Percentiles rank a stretch among this genome's conserved stretches.
phyloP scores from a whole-genome alignment of 257 asterid species.

The Ehretia macrophylla region DNA sequence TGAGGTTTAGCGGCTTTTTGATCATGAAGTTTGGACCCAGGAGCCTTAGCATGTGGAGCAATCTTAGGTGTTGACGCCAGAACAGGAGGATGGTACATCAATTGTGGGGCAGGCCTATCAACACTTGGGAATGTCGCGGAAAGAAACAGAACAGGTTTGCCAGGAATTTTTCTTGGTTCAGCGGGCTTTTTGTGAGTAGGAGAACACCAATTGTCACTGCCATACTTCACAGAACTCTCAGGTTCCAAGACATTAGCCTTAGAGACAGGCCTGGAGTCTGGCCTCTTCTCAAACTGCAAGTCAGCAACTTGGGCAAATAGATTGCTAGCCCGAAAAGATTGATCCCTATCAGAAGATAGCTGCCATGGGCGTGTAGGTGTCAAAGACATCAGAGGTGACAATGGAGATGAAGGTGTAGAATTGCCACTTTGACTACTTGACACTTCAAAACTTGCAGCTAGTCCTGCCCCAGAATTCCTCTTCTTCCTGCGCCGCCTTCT shows the following conservation, averaged over 20 bases:
- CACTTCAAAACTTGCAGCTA: conserved; percentile 44
- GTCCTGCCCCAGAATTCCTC: conserved; percentile 38
- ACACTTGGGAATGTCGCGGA: conserved; percentile 58
- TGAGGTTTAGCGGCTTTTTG: conserved; percentile 27
- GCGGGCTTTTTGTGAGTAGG: conserved; percentile 35
- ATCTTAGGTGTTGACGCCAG: conserved; percentile 46
- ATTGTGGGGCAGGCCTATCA: conserved; percentile 29
- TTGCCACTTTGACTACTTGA: conserved; percentile 91
- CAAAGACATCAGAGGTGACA: conserved; percentile 52
- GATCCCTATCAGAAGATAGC: conserved; percentile 32
- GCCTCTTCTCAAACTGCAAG: conserved; percentile 22
- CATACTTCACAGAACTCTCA: conserved; percentile 20
- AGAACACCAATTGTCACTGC: conserved; percentile 12
- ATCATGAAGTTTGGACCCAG: conserved; percentile 50
- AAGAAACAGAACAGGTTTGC: conserved; percentile 51
- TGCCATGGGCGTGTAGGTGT: conserved; percentile 44
- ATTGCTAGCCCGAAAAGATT: conserved; percentile 29
- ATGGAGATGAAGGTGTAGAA: conserved; percentile 86
- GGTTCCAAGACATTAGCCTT: conserved; percentile 24
- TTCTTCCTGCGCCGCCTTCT: conserved; percentile 71
- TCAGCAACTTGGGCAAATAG: conserved; percentile 18
- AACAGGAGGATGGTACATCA: conserved; percentile 35
- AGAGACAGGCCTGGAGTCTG: conserved; percentile 21
- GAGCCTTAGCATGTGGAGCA: conserved; percentile 73
- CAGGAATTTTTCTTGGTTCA: conserved; percentile 23